A percentile compares a stretch with the other conserved stretches of the same genome.
Evolutionary conservation across 176 grass and related monocot species (phyloP).

Genomic region (Olyra latifolia): DNA sequence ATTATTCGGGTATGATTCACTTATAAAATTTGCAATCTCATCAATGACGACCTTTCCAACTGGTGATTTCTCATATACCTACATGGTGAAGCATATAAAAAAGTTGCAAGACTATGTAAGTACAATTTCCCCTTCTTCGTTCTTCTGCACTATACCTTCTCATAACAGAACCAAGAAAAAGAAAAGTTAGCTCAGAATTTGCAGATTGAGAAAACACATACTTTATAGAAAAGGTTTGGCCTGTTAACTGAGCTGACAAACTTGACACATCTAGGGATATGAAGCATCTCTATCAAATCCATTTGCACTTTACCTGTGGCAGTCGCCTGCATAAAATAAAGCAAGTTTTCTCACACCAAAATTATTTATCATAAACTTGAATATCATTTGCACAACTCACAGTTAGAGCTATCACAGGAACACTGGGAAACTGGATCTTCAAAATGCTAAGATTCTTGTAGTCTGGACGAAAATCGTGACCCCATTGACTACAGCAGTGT

Average conservation of each 20-base stretch:
- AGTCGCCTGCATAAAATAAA: constrained; percentile 60
- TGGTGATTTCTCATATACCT: constrained; percentile 85
- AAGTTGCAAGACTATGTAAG: constrained; percentile 14
- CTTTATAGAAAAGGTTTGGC: constrained; percentile 92
- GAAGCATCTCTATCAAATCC: constrained; percentile 97
- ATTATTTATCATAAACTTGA: constrained; percentile 20
- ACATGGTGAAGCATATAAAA: constrained; percentile 25
- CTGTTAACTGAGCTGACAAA: constrained; percentile 94
- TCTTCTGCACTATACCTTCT: constrained; percentile 25
- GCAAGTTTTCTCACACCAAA: constrained; percentile 10
- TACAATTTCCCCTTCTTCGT: background rate
- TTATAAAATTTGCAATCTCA: constrained; percentile 84
- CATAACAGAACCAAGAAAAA: constrained; percentile 6
- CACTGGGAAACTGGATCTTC: constrained; percentile 92
- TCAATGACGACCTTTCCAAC: constrained; percentile 83
- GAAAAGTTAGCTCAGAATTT: background rate
- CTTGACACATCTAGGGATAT: constrained; percentile 79
- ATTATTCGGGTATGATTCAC: constrained; percentile 71
- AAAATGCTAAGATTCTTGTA: constrained; percentile 98
- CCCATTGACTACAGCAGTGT: constrained; percentile 98
- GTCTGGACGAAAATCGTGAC: constrained; percentile 94
- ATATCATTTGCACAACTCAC: constrained; percentile 56
- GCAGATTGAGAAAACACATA: constrained; percentile 23
- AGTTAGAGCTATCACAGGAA: constrained; percentile 93
- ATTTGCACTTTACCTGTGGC: constrained; percentile 88